phyloP scores from a whole-genome alignment of 2,329 filamentous ascomycete species.

The Zymoseptoria crescenta region DNA sequence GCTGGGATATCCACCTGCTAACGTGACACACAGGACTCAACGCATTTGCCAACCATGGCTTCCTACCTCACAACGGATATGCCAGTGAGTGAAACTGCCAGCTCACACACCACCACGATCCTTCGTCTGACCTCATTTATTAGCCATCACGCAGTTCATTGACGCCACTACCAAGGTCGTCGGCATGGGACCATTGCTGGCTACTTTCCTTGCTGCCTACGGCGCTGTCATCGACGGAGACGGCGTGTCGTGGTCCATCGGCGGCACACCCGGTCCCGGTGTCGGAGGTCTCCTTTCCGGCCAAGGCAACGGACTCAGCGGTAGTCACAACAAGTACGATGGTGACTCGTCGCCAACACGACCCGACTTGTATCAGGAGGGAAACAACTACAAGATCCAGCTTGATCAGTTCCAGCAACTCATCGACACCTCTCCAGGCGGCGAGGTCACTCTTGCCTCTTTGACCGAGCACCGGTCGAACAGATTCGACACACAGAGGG shows the following conservation, averaged over 20 bases:
- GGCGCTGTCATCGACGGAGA: constrained; percentile 18
- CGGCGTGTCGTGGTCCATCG: constrained; percentile 22
- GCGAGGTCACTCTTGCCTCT: constrained; percentile 5
- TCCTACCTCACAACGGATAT: constrained; percentile 4
- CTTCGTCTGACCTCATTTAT: background rate
- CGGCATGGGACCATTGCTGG: constrained; percentile 7
- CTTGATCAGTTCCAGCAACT: constrained; percentile 24
- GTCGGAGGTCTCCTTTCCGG: constrained; percentile 5
- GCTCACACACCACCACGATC: background rate
- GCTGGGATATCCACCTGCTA: background rate
- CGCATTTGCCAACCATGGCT: constrained; percentile 22
- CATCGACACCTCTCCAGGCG: constrained; percentile 21
- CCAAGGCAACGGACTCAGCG: constrained; percentile 16
- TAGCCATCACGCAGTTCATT: constrained; percentile 24
- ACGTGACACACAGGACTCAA: constrained; percentile 15
- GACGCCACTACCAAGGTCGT: constrained; percentile 17
- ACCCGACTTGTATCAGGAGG: constrained; percentile 26
- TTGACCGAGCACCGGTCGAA: constrained; percentile 5
- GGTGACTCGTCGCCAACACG: constrained; percentile 26
- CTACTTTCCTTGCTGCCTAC: constrained; percentile 24
- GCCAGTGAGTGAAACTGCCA: background rate
- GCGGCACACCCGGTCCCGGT: constrained; percentile 13
- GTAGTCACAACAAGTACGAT: constrained; percentile 19
- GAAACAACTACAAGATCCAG: constrained; percentile 22
- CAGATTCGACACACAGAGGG: constrained; percentile 6